phyloP scores from a whole-genome alignment of 2,329 filamentous ascomycete species.

The Calonectria pauciramosa region DNA sequence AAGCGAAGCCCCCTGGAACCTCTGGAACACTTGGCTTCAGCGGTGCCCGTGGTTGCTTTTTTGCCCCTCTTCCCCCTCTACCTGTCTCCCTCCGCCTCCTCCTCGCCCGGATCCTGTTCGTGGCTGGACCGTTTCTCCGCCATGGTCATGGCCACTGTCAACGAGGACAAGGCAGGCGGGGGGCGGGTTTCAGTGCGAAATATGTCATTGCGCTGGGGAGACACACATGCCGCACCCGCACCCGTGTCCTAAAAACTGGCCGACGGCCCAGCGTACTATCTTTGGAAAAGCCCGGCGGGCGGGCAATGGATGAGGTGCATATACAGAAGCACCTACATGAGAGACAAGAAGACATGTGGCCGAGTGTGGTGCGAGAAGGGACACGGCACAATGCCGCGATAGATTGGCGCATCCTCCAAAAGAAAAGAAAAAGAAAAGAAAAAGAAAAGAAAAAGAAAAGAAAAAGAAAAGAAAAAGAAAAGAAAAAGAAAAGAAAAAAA shows the following conservation, averaged over 20 bases:
- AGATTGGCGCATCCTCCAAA: neutral
- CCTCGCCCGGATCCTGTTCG: neutral
- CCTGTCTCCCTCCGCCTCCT: neutral
- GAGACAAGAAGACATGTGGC: neutral
- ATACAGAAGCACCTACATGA: neutral
- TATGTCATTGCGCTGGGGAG: neutral
- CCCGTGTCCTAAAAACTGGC: neutral
- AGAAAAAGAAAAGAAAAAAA: neutral
- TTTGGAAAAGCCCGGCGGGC: neutral
- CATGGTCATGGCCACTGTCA: neutral
- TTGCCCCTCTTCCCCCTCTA: neutral
- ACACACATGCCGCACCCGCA: conserved; percentile 1
- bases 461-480: neutral
- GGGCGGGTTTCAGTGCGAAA: conserved; percentile 1
- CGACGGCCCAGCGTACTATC: neutral
- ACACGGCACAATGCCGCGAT: neutral
- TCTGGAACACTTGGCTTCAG: neutral
- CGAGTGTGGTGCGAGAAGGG: neutral
- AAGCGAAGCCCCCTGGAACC: neutral
- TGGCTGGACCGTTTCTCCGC: neutral
- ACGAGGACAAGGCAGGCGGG: neutral
- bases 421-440: neutral
- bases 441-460: neutral
- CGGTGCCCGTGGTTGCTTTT: neutral
- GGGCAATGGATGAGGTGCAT: neutral